phyloP scores from a whole-genome alignment of 768 basidiomycete species.

The Chalciporus pseudorubinellus region DNA sequence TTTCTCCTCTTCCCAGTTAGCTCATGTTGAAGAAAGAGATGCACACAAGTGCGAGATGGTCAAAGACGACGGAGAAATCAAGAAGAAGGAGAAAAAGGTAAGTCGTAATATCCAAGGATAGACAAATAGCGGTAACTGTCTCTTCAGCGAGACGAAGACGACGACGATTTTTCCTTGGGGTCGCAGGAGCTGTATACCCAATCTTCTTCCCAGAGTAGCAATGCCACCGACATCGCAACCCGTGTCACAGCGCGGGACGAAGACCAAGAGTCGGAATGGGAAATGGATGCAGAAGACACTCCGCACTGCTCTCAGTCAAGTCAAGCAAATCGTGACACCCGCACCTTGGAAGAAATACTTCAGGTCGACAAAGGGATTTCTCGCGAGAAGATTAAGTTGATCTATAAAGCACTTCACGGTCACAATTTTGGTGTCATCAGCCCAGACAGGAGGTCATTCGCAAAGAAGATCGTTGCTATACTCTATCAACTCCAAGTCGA shows the following conservation, averaged over 20 bases:
- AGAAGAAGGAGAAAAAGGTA: slow-evolving; percentile 6
- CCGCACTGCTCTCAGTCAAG: slow-evolving; percentile 1
- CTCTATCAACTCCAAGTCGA: slow-evolving; percentile 1
- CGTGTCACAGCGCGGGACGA: background rate
- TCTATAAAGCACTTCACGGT: background rate
- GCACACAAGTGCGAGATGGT: slow-evolving; percentile 1
- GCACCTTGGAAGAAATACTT: slow-evolving; percentile 5
- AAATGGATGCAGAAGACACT: background rate
- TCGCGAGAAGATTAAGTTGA: slow-evolving; percentile 5
- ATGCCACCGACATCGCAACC: background rate
- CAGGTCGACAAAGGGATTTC: background rate
- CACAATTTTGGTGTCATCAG: background rate
- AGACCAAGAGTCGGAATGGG: background rate
- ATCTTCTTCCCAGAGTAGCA: slow-evolving; percentile 6
- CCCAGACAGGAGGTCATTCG: slow-evolving; percentile 2
- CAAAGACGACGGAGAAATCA: slow-evolving; percentile 6
- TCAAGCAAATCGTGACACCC: background rate
- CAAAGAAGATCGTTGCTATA: slow-evolving; percentile 5
- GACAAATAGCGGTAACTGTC: background rate
- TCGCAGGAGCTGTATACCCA: slow-evolving; percentile 7
- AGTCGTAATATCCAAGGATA: background rate
- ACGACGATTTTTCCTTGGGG: slow-evolving; percentile 7
- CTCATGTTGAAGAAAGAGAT: slow-evolving; percentile 8
- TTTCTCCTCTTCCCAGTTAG: slow-evolving; percentile 9
- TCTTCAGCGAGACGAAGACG: slow-evolving; percentile 8